Conservation (phyloP, 805 yeast genomes). For the Candida fluviatilis region DNA sequence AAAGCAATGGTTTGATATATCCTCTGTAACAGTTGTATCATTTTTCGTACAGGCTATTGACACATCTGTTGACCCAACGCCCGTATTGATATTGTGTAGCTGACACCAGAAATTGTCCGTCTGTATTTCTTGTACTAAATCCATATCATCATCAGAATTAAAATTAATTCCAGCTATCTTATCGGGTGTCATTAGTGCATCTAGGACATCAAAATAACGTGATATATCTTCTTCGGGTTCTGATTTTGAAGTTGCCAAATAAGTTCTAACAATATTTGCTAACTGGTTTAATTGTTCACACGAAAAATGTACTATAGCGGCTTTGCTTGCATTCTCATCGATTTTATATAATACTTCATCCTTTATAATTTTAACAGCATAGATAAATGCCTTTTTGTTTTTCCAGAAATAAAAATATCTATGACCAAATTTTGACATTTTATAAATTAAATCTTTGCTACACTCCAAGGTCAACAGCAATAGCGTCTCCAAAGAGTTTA, state of each 20-base stretch:
- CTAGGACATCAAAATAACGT: neutral
- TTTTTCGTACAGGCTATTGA: constrained; percentile 12
- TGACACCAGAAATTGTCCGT: constrained; percentile 13
- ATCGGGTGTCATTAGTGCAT: neutral
- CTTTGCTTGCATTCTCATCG: neutral
- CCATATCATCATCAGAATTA: constrained; percentile 5
- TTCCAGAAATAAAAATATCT: constrained; percentile 5
- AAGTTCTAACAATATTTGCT: neutral
- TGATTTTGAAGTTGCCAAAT: neutral
- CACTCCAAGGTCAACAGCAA: neutral
- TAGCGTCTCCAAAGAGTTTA: neutral
- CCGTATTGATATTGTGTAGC: constrained; percentile 4
- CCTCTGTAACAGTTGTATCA: neutral
- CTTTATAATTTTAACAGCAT: constrained; percentile 1
- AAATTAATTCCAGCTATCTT: neutral
- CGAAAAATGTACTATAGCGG: neutral
- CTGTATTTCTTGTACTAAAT: constrained; percentile 7
- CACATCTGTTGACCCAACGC: constrained; percentile 7
- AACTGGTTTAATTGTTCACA: neutral
- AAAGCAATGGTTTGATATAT: neutral
- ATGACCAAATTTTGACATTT: neutral
- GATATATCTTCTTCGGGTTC: constrained; percentile 6
- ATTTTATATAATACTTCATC: constrained; percentile 1
- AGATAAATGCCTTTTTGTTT: constrained; percentile 3
- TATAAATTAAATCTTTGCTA: neutral